These are phyloP conservation scores for Vigna radiata DNA, from an alignment of 306 rosid genomes.

Conservation along the genomic window DNA sequence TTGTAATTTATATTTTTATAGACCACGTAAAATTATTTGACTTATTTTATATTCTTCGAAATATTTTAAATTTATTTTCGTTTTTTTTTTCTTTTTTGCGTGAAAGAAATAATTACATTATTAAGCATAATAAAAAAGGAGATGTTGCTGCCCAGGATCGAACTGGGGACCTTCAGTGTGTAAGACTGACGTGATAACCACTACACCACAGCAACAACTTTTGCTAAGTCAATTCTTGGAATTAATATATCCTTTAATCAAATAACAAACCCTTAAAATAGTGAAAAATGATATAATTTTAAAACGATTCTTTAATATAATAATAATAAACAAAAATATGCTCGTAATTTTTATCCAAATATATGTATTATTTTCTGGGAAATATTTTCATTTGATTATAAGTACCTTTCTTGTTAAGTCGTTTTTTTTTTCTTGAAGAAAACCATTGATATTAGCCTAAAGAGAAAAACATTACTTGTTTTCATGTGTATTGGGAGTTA, in stretches of 20 bases:
- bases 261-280: neutral
- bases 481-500: neutral
- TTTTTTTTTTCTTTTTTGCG: too few species aligned
- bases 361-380: neutral
- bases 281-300: neutral
- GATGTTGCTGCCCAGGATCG: conserved; percentile 58
- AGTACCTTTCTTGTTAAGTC: neutral
- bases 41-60: too few species aligned
- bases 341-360: neutral
- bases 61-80: too few species aligned
- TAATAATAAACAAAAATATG: too few species aligned
- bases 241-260: too few species aligned
- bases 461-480: neutral
- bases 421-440: neutral
- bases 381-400: neutral
- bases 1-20: too few species aligned
- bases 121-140: too few species aligned
- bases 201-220: conserved; percentile 56
- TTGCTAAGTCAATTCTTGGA: too few species aligned
- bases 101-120: too few species aligned
- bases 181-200: conserved; percentile 58
- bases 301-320: neutral
- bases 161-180: conserved; percentile 59
- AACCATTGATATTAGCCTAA: neutral
- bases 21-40: too few species aligned